Percentiles rank a stretch among this genome's conserved stretches.
Conservation (phyloP, 2,329 filamentous ascomycete genomes). For the Elsinoe fawcettii region DNA sequence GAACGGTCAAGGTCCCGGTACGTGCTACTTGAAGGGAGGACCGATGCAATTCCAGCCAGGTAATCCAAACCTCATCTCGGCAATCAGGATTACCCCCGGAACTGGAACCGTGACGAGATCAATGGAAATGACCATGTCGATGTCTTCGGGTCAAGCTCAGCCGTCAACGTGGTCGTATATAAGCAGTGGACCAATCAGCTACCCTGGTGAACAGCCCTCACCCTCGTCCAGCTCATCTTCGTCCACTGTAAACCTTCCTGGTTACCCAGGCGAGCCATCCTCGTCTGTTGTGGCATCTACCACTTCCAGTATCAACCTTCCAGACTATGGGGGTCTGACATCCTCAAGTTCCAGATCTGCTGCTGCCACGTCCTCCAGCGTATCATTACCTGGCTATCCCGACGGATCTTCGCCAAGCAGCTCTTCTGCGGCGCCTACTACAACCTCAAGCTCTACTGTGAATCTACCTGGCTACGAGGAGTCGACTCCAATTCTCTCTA, state of each 20-base stretch:
- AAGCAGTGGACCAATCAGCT: neutral
- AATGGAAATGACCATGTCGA: conserved; percentile 7
- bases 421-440: neutral
- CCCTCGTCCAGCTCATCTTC: neutral
- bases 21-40: conserved; percentile 10
- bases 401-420: neutral
- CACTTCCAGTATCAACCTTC: neutral
- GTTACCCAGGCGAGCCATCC: neutral
- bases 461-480: neutral
- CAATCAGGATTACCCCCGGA: neutral
- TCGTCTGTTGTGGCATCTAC: neutral
- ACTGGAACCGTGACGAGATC: neutral
- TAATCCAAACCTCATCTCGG: conserved; percentile 2
- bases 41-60: neutral
- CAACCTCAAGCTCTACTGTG: neutral
- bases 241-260: neutral
- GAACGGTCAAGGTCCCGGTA: neutral
- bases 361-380: neutral
- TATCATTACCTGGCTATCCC: neutral
- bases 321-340: neutral
- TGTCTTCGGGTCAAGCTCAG: conserved; percentile 6
- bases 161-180: neutral
- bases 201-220: neutral
- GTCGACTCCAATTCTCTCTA: neutral
- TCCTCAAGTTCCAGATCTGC: neutral